Evolutionary conservation across 805 yeast genomes (phyloP), one percentile per base, ranked within the genome.

Genomic region (Zygotorulaspora danielsina): DNA sequence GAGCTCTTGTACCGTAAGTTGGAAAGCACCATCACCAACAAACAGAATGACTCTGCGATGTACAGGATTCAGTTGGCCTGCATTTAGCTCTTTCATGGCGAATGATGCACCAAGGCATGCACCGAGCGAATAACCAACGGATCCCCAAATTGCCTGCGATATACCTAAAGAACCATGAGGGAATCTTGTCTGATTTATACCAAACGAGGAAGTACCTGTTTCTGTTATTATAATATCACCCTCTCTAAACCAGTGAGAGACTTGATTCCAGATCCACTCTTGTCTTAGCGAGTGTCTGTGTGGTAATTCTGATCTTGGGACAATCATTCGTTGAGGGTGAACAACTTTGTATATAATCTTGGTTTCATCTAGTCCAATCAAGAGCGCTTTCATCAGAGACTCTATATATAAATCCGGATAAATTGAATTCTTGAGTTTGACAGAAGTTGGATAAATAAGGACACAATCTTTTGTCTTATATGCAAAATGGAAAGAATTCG

Each of bases 1-100:
- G 38, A 79, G 63, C 54, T 79, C 85, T 50, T 78, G 82, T 21
- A 75, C 81, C 0, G 85, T 77, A 53, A 79, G 66, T 57, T 79
- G 84, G 32, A 80, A 69, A 9, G 84, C 79, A 37, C 84, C 85
- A 53, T 79, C 85, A 48, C 85, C 85, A 29, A 79, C 75, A 49
- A 79, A 75, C 26, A 79, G 61, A 15, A 79, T 63, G 17, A 78
- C 81, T 52, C 84, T 63, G 39, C 68, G 67, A 43, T 43, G 30
- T n/a, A 26, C 11, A n/a, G 42, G 28, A 16, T 39, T 10, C 5
- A 34, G 26, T 2, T 46, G 37, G 3, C 34, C 34, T 6, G 37
- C 42, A 11, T 48, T 28, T 11, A 45, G 39, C 50, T 79, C 84
- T 39, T 66, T 65, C 9, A 72, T 71, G 1, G 83, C 84, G 59